Percentiles rank a stretch among this genome's conserved stretches.
Evolutionary conservation across 2,329 filamentous ascomycete species (phyloP).

Genomic region (Lasiodiplodia hormozganensis): DNA sequence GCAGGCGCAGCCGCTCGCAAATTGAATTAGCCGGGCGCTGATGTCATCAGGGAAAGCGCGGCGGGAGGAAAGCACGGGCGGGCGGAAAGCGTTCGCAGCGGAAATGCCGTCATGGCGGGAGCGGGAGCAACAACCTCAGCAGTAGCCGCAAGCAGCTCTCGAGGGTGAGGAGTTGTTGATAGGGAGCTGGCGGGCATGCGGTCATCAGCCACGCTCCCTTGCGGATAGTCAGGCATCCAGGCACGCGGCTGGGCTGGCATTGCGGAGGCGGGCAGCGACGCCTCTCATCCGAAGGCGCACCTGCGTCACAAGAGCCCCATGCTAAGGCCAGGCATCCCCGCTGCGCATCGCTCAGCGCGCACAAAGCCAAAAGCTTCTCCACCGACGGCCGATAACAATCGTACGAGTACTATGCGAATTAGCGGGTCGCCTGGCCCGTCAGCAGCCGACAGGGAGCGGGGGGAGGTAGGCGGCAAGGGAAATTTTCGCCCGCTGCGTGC

Average conservation of each 20-base stretch:
- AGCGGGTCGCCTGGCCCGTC: slow-evolving; percentile 7
- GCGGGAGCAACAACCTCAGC: neutral
- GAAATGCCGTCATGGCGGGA: neutral
- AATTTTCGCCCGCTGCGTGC: neutral
- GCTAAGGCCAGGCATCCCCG: slow-evolving; percentile 5
- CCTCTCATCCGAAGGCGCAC: neutral
- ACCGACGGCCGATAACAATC: slow-evolving; percentile 1
- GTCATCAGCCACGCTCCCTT: neutral
- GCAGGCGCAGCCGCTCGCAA: slow-evolving; percentile 1
- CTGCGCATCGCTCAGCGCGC: slow-evolving; percentile 2
- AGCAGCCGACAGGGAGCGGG: slow-evolving; percentile 5
- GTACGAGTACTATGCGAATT: slow-evolving; percentile 16
- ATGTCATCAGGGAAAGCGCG: slow-evolving; percentile 8
- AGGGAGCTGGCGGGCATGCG: neutral
- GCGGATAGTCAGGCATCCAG: slow-evolving; percentile 1
- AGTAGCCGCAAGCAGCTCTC: neutral
- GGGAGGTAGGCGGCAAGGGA: neutral
- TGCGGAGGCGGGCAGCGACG: neutral
- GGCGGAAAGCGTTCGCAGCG: neutral
- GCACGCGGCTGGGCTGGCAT: neutral
- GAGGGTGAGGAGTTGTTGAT: neutral
- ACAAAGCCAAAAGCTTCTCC: neutral
- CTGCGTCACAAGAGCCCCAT: neutral
- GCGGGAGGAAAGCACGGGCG: neutral
- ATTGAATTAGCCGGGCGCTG: slow-evolving; percentile 9